Conservation (phyloP, 768 basidiomycete genomes). For the Boletus edulis region DNA sequence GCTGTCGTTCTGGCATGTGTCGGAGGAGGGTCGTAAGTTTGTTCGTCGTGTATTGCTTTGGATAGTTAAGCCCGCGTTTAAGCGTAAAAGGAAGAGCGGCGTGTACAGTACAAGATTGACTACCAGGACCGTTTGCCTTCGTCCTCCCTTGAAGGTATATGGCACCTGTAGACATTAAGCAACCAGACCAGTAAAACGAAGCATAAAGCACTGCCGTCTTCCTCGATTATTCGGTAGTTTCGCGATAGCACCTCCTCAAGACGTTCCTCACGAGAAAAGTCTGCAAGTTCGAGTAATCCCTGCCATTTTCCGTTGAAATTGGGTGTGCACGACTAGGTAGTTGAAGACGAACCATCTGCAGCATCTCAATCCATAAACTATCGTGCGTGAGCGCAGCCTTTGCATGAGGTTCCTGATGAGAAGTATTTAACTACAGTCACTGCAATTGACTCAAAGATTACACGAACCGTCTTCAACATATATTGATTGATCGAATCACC, state of each 20-base stretch:
- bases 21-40: not conserved
- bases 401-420: not conserved
- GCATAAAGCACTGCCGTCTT: no score
- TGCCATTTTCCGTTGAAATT: no score
- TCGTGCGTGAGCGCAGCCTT: not conserved
- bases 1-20: conserved; percentile 31
- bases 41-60: not conserved
- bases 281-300: no score
- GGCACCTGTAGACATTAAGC: no score
- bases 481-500: not conserved
- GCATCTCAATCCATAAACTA: not conserved
- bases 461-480: not conserved
- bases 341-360: not conserved
- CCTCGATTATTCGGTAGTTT: no score
- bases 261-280: no score
- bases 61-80: not conserved
- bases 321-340: no score
- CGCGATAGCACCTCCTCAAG: no score
- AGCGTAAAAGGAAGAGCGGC: not conserved
- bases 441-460: not conserved
- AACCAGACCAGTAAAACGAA: no score
- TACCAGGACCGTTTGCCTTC: no score
- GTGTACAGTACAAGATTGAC: no score
- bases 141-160: no score
- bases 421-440: not conserved